Percentiles rank a stretch among this genome's conserved stretches.
Evolutionary conservation across 345 rosid species (phyloP).

Genomic region (Cardamine chenopodiifolia): DNA sequence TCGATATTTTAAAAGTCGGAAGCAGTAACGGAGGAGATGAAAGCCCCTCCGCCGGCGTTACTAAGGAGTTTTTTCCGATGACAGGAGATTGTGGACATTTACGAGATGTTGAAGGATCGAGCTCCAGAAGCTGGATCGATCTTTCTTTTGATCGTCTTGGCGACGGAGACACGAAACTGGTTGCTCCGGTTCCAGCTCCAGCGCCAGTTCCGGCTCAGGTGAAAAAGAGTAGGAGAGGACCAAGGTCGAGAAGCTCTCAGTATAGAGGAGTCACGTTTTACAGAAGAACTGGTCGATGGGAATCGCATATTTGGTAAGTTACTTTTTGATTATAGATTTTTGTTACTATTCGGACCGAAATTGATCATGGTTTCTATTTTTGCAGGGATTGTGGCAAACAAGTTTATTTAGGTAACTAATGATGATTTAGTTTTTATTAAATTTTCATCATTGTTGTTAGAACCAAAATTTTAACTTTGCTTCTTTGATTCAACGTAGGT

Average conservation of each 20-base stretch:
- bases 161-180: conserved; percentile 39
- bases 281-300: conserved; percentile 96
- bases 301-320: conserved; percentile 87
- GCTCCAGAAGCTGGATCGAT: conserved; percentile 60
- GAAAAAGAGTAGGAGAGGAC: conserved; percentile 93
- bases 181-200: conserved; percentile 50
- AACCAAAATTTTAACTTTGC: conserved; percentile 6
- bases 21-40: conserved; percentile 37
- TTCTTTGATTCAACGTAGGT: conserved; percentile 52
- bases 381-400: conserved; percentile 98
- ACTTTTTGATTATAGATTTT: background rate
- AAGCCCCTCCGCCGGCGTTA: conserved; percentile 40
- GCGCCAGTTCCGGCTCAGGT: conserved; percentile 52
- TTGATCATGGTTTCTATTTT: background rate
- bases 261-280: conserved; percentile 96
- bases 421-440: background rate
- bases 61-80: conserved; percentile 71
- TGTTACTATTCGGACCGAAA: background rate
- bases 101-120: conserved; percentile 42
- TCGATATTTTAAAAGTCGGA: conserved; percentile 68
- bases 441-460: conserved; percentile 11
- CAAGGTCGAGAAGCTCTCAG: conserved; percentile 96
- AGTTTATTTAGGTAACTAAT: conserved; percentile 78
- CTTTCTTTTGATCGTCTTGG: conserved; percentile 48
- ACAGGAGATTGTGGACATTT: conserved; percentile 41